Evolutionary conservation across 352 stramenopile species (phyloP), one percentile per base, ranked within the genome.

Genomic region (Phytophthora pisi): DNA sequence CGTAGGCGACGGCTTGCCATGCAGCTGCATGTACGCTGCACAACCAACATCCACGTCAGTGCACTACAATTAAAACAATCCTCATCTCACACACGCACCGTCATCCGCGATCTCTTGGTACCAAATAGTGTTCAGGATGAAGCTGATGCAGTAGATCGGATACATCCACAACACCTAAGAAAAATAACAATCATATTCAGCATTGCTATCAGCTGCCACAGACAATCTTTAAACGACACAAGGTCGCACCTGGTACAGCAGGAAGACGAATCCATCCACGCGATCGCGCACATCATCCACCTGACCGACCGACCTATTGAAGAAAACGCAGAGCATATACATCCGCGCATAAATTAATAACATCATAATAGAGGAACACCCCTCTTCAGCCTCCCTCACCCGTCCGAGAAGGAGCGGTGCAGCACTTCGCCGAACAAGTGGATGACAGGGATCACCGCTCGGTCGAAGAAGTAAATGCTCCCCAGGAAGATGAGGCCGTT

Each of bases 51-150:
- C 43, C n/a, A 16, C 18, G 43, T 50, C 43, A 50, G 43, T 7
- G 24, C 24, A 28, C 16, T 6, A 24, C 10, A 50, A 50, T 11
- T 20, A 20, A 2, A 23, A 52, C 8, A 52, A 52, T 5, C 24
- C 4, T 15, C n/a, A 59, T 16, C 28, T 47, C 6, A 8, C 0
- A 11, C 40, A 65, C 61, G n/a, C 57, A 96, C 88, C 88, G 64
- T 96, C 87, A 51, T 96, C 88, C 1, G 88, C 88, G 53, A 96
- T 95, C 72, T 96, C 88, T 77, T 96, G 88, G 72, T 96, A 96
- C 88, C 88, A 96, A 75, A 96, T 96, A 15, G 88, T 95, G 68
- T 96, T 96, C 61, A 96, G 70, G 64, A 96, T 96, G 70, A 96
- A 96, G 73, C 88, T 96, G 70, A 96, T 93, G 76, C 85, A 94